These are phyloP conservation scores for Apiospora kogelbergensis DNA, from an alignment of 2,329 filamentous ascomycete genomes.

Conservation along the genomic window DNA sequence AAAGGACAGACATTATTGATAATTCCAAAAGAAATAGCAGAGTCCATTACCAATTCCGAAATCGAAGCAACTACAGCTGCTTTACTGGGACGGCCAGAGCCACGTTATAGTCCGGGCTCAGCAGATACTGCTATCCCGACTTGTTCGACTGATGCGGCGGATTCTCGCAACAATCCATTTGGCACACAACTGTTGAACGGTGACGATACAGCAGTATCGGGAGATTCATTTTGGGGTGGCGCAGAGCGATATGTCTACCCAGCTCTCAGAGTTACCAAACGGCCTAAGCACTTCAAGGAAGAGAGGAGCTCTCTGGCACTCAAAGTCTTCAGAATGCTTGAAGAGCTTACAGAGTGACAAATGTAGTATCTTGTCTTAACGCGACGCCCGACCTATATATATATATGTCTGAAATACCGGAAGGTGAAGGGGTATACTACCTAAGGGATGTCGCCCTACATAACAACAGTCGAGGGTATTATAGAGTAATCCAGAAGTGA, in stretches of 20 bases:
- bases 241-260: neutral
- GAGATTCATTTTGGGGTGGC: neutral
- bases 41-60: neutral
- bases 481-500: neutral
- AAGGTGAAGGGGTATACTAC: neutral
- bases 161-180: neutral
- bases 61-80: neutral
- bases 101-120: neutral
- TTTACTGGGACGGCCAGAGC: neutral
- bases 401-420: neutral
- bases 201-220: neutral
- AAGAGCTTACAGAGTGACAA: neutral
- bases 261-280: neutral
- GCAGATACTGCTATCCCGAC: neutral
- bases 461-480: neutral
- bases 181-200: neutral
- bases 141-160: neutral
- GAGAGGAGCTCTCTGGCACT: neutral
- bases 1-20: neutral
- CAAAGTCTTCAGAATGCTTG: neutral
- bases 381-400: neutral
- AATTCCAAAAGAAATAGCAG: neutral
- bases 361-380: neutral
- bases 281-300: neutral
- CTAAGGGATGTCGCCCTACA: neutral